phyloP scores from a whole-genome alignment of 2,329 filamentous ascomycete species.

The Myriosclerotinia scirpicola region DNA sequence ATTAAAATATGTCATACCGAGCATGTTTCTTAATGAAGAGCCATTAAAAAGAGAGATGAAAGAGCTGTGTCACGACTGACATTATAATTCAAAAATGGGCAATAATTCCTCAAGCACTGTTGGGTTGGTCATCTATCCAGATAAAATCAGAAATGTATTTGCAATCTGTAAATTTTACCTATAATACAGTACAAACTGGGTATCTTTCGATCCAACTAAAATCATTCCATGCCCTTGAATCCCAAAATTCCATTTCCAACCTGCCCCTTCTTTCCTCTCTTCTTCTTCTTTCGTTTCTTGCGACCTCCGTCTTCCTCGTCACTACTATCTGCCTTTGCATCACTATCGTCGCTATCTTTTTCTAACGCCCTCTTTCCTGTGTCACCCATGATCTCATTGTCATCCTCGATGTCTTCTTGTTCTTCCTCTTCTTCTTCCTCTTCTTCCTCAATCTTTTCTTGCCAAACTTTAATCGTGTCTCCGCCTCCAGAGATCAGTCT shows the following conservation, averaged over 20 bases:
- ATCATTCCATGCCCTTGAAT: conserved; percentile 39
- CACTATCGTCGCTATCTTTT: conserved; percentile 35
- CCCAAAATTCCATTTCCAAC: conserved; percentile 39
- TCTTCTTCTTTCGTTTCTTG: conserved; percentile 39
- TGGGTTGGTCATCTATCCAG: background rate
- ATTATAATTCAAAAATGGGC: no score
- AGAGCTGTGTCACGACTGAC: no score
- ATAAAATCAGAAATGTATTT: background rate
- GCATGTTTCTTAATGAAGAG: no score
- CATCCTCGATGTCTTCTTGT: conserved; percentile 40
- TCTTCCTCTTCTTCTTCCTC: conserved; percentile 50
- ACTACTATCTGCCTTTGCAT: conserved; percentile 43
- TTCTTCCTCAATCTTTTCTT: conserved; percentile 61
- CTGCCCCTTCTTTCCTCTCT: conserved; percentile 39
- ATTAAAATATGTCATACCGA: no score
- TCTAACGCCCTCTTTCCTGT: conserved; percentile 37
- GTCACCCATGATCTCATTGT: conserved; percentile 46
- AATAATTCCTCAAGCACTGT: background rate
- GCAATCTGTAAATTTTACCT: background rate
- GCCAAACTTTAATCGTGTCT: conserved; percentile 85
- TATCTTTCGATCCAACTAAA: conserved; percentile 8
- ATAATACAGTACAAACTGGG: background rate
- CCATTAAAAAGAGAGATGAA: no score
- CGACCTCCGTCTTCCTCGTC: conserved; percentile 34
- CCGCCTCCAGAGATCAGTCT: conserved; percentile 90